Base-by-base conservation (phyloP, 352 stramenopile species). In the Aphanomyces astaci region DNA sequence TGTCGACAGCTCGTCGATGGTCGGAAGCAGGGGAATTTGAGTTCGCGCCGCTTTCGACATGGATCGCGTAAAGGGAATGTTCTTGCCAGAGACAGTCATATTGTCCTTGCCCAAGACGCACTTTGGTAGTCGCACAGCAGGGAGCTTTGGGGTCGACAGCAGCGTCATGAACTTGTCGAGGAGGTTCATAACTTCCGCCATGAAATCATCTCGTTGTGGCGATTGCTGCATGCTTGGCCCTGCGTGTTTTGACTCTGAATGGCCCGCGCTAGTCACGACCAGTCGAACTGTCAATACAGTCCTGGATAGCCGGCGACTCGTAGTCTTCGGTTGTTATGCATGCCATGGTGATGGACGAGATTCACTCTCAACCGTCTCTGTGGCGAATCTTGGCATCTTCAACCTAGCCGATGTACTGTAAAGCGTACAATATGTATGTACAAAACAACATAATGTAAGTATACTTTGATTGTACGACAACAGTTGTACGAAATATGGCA, bases 11-110 rank as follows among this genome's bases (percentile, higher is more conserved):
- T 64, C 56, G 27, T 49, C 30, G 25, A 64, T 64, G 17, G 56
- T 64, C 27, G 56, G 56, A 2, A 64, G 43, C 36, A 33, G 27
- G 22, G 49, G 39, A 33, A 64, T 64, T 24, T 64, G 56, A 19
- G 27, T 64, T 22, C 56, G 56, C 24, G 56, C 56, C 3, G 49
- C 56, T 30, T 64, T 64, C 27, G 56, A 28, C 56, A 64, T 64
- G 27, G 27, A 64, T 15, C 56, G 36, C 11, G 56, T 64, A 22
- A 64, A 64, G 10, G 56, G 56, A 5, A 64, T 33, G 11, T 17
- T 25, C 43, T 64, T 64, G 1, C 56, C 56, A 1, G 56, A 30
- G 1, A 64, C 56, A 7, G 56, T 64, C n/a, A 64, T 43, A 7
- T 43, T 43, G 36, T 43, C 36, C 36, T 43, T 43, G 36, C 36